Conservation (phyloP, 192 early-diverging fungal genomes). For the Lobosporangium transversale region DNA sequence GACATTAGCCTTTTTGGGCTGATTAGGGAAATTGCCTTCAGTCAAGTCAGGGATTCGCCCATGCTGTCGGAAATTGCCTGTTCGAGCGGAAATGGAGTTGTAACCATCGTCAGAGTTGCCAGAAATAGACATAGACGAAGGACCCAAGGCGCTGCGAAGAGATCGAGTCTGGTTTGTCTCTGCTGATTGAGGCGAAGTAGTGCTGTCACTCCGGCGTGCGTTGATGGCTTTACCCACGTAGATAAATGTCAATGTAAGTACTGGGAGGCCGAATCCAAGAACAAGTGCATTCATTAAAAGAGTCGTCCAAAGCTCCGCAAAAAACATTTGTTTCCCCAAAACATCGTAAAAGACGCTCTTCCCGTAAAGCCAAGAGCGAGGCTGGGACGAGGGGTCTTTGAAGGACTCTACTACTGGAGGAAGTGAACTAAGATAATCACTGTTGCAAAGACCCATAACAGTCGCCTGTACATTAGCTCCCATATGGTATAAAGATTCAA, state of each 20-base stretch:
- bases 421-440: constrained; percentile 25
- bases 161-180: constrained; percentile 10
- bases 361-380: constrained; percentile 24
- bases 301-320: constrained; percentile 19
- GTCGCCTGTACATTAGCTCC: constrained; percentile 61
- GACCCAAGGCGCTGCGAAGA: constrained; percentile 21
- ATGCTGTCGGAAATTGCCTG: neutral
- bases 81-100: constrained; percentile 1
- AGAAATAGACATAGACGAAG: constrained; percentile 10
- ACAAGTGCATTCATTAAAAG: constrained; percentile 14
- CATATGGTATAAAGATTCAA: constrained; percentile 71
- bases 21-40: neutral
- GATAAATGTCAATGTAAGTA: constrained; percentile 7
- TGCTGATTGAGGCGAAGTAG: neutral
- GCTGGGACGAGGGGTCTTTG: neutral
- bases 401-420: neutral
- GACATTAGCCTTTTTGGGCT: neutral
- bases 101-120: constrained; percentile 40
- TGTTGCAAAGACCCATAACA: constrained; percentile 34
- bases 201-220: neutral
- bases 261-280: constrained; percentile 35
- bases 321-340: constrained; percentile 28
- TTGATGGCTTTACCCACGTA: constrained; percentile 13
- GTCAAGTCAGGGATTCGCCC: neutral
- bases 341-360: constrained; percentile 42